phyloP scores from a whole-genome alignment of 2,329 filamentous ascomycete species.

The Neodidymelliopsis sp. region DNA sequence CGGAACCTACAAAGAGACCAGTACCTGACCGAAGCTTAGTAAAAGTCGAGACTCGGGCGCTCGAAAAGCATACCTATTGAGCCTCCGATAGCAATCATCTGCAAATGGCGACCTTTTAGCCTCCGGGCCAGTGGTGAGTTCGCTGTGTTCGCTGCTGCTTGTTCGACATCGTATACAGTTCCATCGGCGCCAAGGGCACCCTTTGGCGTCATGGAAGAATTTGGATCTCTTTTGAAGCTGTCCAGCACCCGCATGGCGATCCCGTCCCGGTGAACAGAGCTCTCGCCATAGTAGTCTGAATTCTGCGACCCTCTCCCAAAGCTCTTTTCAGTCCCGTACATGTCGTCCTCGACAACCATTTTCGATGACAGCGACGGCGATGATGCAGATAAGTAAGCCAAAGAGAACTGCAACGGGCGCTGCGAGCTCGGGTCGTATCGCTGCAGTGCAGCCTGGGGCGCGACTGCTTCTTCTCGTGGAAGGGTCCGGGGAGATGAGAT shows the following conservation, averaged over 20 bases:
- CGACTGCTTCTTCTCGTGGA: conserved; percentile 10
- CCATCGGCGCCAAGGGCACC: conserved; percentile 60
- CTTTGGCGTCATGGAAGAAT: conserved; percentile 56
- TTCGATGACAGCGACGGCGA: conserved; percentile 12
- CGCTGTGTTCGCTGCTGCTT: conserved; percentile 68
- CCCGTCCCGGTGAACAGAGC: conserved; percentile 41
- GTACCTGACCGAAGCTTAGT: conserved; percentile 41
- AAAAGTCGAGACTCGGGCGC: conserved; percentile 2
- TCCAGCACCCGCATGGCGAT: conserved; percentile 53
- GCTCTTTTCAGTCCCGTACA: conserved; percentile 50
- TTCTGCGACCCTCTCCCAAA: conserved; percentile 46
- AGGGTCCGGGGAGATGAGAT: conserved; percentile 10
- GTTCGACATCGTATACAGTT: conserved; percentile 69
- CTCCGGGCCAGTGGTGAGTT: conserved; percentile 75
- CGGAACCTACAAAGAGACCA: conserved; percentile 84
- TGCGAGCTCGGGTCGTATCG: conserved; percentile 29
- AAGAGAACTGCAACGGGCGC: conserved; percentile 27
- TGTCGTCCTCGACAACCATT: conserved; percentile 47
- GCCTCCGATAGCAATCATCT: conserved; percentile 70
- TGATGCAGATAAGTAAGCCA: conserved; percentile 5
- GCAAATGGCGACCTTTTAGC: conserved; percentile 68
- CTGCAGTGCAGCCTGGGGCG: conserved; percentile 19
- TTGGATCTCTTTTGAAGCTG: conserved; percentile 51
- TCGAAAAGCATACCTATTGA: conserved; percentile 65
- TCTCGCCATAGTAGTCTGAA: conserved; percentile 50